Percentiles rank a stretch among this genome's conserved stretches.
These are phyloP conservation scores for Serendipita sp. DNA, from an alignment of 768 basidiomycete genomes.

Conservation along the genomic window DNA sequence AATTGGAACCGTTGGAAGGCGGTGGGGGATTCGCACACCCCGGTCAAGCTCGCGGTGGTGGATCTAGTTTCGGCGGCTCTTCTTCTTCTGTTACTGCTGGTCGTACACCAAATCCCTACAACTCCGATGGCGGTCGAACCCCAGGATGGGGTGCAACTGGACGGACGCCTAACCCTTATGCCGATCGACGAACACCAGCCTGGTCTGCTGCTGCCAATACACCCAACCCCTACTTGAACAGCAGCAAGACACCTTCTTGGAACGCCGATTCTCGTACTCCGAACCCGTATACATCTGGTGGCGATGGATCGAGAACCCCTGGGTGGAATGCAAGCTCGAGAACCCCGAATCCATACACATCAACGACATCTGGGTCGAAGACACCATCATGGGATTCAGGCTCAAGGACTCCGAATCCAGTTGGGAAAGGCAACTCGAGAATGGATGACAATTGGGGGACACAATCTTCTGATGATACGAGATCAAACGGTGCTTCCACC, in stretches of 20 bases:
- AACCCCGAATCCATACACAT: slow-evolving; percentile 14
- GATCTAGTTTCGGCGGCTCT: slow-evolving; percentile 24
- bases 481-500: neutral
- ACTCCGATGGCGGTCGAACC: slow-evolving; percentile 12
- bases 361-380: slow-evolving; percentile 13
- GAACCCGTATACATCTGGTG: slow-evolving; percentile 28
- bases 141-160: slow-evolving; percentile 16
- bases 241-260: slow-evolving; percentile 43
- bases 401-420: slow-evolving; percentile 11
- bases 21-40: slow-evolving; percentile 17
- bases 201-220: slow-evolving; percentile 47
- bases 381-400: slow-evolving; percentile 16
- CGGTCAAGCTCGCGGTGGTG: slow-evolving; percentile 12
- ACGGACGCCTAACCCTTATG: slow-evolving; percentile 31
- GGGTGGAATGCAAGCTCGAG: slow-evolving; percentile 19
- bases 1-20: slow-evolving; percentile 21
- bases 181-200: slow-evolving; percentile 45
- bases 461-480: slow-evolving; percentile 6
- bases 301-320: slow-evolving; percentile 19
- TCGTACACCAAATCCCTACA: slow-evolving; percentile 41
- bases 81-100: slow-evolving; percentile 8
- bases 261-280: slow-evolving; percentile 35
- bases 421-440: slow-evolving; percentile 17
- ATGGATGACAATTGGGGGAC: slow-evolving; percentile 18
- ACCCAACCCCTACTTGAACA: slow-evolving; percentile 53